phyloP scores from a whole-genome alignment of 805 yeast genomes.

The Schwanniomyces polymorphus region DNA sequence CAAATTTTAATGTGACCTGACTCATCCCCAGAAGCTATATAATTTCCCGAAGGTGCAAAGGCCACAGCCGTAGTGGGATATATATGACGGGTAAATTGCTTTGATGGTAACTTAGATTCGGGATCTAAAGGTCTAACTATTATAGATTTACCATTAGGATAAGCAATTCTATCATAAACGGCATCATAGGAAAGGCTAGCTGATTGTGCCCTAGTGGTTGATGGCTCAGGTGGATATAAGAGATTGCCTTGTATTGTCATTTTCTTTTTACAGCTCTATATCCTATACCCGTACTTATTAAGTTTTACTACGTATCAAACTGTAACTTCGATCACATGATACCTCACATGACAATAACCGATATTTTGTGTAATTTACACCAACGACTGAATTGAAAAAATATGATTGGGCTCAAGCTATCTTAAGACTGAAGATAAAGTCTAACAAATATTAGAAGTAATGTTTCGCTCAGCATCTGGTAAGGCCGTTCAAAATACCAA shows the following conservation, averaged over 20 bases:
- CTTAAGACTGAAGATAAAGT: not conserved
- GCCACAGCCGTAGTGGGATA: constrained; percentile 76
- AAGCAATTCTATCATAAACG: constrained; percentile 68
- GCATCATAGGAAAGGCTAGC: constrained; percentile 76
- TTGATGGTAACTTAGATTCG: constrained; percentile 44
- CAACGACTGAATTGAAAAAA: constrained; percentile 3
- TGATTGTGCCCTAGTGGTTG: constrained; percentile 68
- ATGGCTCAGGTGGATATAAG: constrained; percentile 74
- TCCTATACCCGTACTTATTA: not conserved
- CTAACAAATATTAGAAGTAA: not conserved
- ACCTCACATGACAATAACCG: not conserved
- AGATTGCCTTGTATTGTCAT: constrained; percentile 31
- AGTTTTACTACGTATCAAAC: not conserved
- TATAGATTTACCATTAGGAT: constrained; percentile 79
- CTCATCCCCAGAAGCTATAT: constrained; percentile 89
- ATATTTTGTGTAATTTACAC: not conserved
- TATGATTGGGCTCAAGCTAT: constrained; percentile 6
- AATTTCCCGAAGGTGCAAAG: constrained; percentile 87
- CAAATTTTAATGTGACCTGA: constrained; percentile 88
- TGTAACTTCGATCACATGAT: not conserved
- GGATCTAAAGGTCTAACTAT: constrained; percentile 64
- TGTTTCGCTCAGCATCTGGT: constrained; percentile 3
- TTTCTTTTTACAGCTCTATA: not conserved
- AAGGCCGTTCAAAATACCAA: constrained; percentile 1
- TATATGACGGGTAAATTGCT: constrained; percentile 75